Conservation (phyloP, 2,329 filamentous ascomycete species). For the Pseudophaeomoniella oleicola region DNA sequence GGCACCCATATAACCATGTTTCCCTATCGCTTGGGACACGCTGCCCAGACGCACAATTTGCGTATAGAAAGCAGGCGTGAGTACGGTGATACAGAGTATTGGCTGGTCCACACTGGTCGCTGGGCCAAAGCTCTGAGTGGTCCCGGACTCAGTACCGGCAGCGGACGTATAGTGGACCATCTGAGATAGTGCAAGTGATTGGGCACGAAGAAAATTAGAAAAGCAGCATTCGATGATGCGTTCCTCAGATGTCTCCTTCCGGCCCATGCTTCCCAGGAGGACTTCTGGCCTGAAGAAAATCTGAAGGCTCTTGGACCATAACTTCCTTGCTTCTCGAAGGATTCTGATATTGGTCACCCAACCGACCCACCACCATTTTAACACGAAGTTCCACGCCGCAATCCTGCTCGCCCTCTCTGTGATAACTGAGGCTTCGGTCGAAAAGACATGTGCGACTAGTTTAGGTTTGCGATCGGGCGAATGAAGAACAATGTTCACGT, state of each 20-base stretch:
- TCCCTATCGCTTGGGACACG: constrained; percentile 1
- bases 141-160: not conserved
- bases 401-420: constrained; percentile 2
- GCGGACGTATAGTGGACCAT: constrained; percentile 4
- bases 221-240: constrained; percentile 6
- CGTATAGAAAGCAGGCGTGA: constrained; percentile 7
- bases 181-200: not conserved
- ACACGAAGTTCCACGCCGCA: constrained; percentile 3
- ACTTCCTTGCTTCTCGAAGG: constrained; percentile 5
- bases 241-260: constrained; percentile 6
- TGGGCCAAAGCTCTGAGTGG: not conserved
- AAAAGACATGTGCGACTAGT: constrained; percentile 7
- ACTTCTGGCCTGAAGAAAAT: constrained; percentile 9
- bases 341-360: constrained; percentile 8
- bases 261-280: constrained; percentile 5
- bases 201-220: constrained; percentile 1
- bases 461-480: constrained; percentile 5
- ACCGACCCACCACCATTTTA: constrained; percentile 8
- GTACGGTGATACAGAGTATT: constrained; percentile 3
- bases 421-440: constrained; percentile 1
- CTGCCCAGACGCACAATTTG: constrained; percentile 3
- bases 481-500: constrained; percentile 8
- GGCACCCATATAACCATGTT: constrained; percentile 3
- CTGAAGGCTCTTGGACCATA: constrained; percentile 7
- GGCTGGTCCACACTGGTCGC: not conserved